Conservation (phyloP, 176 grass and related monocot genomes). For the Miscanthus lutarioriparius region DNA sequence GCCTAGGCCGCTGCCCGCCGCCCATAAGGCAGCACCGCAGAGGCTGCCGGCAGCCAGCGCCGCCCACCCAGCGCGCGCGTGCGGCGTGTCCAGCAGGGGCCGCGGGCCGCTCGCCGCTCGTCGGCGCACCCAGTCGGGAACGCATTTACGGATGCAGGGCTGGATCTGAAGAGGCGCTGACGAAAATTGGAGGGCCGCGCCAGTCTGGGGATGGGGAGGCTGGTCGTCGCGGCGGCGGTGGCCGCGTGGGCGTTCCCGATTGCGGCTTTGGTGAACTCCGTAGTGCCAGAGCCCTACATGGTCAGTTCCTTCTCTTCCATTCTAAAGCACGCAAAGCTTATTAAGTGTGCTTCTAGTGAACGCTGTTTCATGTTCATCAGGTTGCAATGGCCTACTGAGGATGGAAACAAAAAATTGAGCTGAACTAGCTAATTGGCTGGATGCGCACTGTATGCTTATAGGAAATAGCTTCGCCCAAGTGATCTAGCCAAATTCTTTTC, state of each 20-base stretch:
- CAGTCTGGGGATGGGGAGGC: constrained; percentile 41
- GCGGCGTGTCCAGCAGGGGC: no score
- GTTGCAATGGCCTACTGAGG: not conserved
- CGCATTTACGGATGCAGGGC: not conserved
- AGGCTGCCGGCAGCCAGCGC: not conserved
- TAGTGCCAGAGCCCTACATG: constrained; percentile 82
- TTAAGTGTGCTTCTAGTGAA: not conserved
- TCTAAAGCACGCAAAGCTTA: not conserved
- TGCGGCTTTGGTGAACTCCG: constrained; percentile 49
- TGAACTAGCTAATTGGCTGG: not conserved
- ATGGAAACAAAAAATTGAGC: not conserved
- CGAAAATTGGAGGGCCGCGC: not conserved
- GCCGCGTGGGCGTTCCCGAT: constrained; percentile 54
- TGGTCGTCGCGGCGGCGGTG: constrained; percentile 42
- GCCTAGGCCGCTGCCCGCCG: no score
- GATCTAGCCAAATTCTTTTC: not conserved
- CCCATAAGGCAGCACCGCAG: no score
- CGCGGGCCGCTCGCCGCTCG: no score
- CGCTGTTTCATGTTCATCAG: not conserved
- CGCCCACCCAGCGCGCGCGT: not conserved
- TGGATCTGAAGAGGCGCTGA: constrained; percentile 39
- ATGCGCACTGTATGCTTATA: not conserved
- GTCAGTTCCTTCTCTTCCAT: constrained; percentile 29
- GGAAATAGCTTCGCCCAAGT: not conserved
- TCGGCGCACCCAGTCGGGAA: no score